Conservation (phyloP, 192 early-diverging fungal genomes). For the Coemansia sp. region DNA sequence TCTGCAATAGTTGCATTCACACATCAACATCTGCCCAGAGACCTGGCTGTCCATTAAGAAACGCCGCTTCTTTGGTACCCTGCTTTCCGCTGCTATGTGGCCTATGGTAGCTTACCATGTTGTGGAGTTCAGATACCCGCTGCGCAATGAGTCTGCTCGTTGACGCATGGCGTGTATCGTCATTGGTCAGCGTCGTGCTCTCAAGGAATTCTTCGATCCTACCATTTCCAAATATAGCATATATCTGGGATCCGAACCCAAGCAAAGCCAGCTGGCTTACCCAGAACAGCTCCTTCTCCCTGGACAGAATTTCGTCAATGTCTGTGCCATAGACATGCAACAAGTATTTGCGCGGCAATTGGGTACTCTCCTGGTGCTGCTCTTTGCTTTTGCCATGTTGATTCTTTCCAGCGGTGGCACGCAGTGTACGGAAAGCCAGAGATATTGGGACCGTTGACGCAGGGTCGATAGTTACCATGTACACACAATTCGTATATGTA, state of each 20-base stretch:
- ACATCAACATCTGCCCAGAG: slow-evolving; percentile 67
- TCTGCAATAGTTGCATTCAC: slow-evolving; percentile 57
- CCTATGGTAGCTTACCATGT: slow-evolving; percentile 64
- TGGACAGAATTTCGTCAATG: slow-evolving; percentile 73
- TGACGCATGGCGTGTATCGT: slow-evolving; percentile 64
- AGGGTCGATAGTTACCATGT: slow-evolving; percentile 35
- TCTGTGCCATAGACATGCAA: slow-evolving; percentile 81
- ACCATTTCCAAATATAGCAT: slow-evolving; percentile 81
- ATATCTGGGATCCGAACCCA: slow-evolving; percentile 72
- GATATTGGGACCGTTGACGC: slow-evolving; percentile 19
- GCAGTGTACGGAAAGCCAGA: not conserved
- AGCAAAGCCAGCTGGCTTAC: slow-evolving; percentile 65
- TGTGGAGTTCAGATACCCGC: slow-evolving; percentile 71
- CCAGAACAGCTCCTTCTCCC: slow-evolving; percentile 81
- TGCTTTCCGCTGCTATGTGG: slow-evolving; percentile 22
- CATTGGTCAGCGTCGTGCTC: slow-evolving; percentile 66
- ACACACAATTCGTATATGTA: slow-evolving; percentile 69
- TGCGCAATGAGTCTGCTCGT: slow-evolving; percentile 72
- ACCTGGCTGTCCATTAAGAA: slow-evolving; percentile 51
- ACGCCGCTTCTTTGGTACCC: not conserved
- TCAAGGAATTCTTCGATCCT: slow-evolving; percentile 83
- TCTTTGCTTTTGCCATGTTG: not conserved
- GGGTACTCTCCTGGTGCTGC: not conserved
- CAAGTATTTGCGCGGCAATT: slow-evolving; percentile 52
- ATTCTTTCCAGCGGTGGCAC: not conserved